Evolutionary conservation across 1,139 yeast species (phyloP).

Genomic region (Entelexis sorbosivorans): DNA sequence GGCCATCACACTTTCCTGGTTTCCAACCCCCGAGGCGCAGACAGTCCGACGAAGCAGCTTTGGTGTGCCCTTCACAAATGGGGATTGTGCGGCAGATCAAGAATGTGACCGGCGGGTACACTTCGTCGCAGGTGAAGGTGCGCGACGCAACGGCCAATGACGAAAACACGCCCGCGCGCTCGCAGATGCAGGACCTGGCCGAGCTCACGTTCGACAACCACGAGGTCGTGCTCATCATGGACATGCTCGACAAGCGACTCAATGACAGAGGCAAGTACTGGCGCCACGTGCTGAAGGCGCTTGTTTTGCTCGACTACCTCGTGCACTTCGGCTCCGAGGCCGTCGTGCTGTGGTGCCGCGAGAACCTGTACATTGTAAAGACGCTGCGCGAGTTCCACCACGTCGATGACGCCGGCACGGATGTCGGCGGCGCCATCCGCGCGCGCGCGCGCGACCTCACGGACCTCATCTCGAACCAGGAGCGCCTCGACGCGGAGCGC

Average conservation of each 20-base stretch:
- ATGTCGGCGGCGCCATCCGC: constrained; percentile 81
- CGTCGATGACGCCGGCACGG: constrained; percentile 66
- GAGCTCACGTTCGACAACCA: constrained; percentile 60
- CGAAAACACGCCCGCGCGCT: constrained; percentile 69
- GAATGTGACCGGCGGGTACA: constrained; percentile 88
- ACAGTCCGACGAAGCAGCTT: not conserved
- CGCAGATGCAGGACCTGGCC: constrained; percentile 78
- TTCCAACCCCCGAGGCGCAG: not conserved
- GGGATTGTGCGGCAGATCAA: constrained; percentile 73
- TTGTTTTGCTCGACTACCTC: constrained; percentile 78
- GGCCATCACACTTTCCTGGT: not conserved
- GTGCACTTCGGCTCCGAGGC: constrained; percentile 83
- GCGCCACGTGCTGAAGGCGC: constrained; percentile 90
- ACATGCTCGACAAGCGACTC: constrained; percentile 83
- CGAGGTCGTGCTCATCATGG: constrained; percentile 86
- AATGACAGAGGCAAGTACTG: constrained; percentile 97
- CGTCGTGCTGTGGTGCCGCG: constrained; percentile 89
- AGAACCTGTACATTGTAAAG: constrained; percentile 78
- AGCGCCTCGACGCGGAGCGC: constrained; percentile 67
- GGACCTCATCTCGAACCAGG: constrained; percentile 67
- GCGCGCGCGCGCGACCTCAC: constrained; percentile 90
- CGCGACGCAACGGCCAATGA: constrained; percentile 88
- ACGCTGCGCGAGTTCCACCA: constrained; percentile 85
- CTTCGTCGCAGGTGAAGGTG: constrained; percentile 74
- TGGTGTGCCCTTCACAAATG: constrained; percentile 9